Evolutionary conservation across 371 early-diverging fungal species (phyloP).

Genomic region (Nematocida ausubeli): DNA sequence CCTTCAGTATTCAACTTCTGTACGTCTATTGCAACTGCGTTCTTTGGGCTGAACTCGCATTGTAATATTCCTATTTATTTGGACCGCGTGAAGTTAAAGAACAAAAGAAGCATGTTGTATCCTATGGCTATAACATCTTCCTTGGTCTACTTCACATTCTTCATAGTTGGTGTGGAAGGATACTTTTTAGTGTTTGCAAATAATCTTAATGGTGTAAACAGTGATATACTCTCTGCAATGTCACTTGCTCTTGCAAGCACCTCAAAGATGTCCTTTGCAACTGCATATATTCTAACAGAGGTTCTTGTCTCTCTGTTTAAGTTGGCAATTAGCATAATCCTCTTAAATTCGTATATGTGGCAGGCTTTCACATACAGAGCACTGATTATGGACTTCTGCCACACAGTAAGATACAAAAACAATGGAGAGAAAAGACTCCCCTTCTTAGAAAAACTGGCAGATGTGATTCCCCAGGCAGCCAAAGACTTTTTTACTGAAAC

Average conservation of each 20-base stretch:
- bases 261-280: neutral
- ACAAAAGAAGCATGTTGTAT: neutral
- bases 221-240: neutral
- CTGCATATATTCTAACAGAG: neutral
- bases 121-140: neutral
- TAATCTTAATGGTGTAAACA: neutral
- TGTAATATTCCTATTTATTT: constrained; percentile 9
- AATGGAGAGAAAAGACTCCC: neutral
- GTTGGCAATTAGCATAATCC: constrained; percentile 3
- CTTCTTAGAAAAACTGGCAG: neutral
- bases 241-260: neutral
- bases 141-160: neutral
- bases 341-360: constrained; percentile 11
- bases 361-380: neutral
- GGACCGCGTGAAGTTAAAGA: neutral
- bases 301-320: constrained; percentile 2
- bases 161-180: neutral
- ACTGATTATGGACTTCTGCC: neutral
- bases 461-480: neutral
- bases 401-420: neutral
- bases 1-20: neutral
- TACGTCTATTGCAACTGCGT: neutral
- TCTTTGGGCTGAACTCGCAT: constrained; percentile 3
- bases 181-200: neutral
- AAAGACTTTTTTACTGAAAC: neutral